Base-by-base conservation (phyloP, 139 green algal genomes). In the Volvox reticuliferus region DNA sequence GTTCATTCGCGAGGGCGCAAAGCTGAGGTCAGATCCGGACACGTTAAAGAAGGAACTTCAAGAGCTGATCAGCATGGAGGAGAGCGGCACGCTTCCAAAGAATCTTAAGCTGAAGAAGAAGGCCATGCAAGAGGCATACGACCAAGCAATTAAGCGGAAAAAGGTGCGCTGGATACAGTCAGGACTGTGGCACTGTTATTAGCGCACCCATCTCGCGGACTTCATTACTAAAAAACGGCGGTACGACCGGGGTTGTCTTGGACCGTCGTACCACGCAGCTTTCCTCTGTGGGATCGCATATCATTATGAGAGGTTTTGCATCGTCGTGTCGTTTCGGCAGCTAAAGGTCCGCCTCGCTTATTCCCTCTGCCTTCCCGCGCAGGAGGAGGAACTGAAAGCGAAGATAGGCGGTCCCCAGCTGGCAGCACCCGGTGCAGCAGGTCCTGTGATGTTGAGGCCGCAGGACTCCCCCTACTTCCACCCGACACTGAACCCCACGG, bases 61-160 rank as follows among this genome's bases (percentile, higher is more conserved):
- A 87, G 94, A 97, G 92, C 91, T 99, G 55, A 91, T 99, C 21
- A 93, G 95, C 20, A 61, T 91, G 36, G 97, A 99, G 93, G 92
- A 98, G 76, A 63, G 88, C 12, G 96, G 94, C 32, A 86, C 76
- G 14, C 63, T 93, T n/a, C 82, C 89, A 24, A 97, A 94, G 79
- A 95, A 96, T 21, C 88, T 97, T 36, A 93, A 96, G 84, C 92
- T 98, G 14, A 97, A 95, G 91, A 98, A 98, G 92, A 97, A 96
- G 65, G 96, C 97, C 63, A 82, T 99, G 91, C 96, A 98, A 86
- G 94, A 97, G 55, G 97, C 97, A 0, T 98, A 97, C 68, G 96
- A 98, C 61, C 82, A 92, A 71, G 96, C 97, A 0, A 88, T 98
- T 33, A 97, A 97, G 86, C 95, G 94, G 35, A 92, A 97, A 75